These are phyloP conservation scores for Heterobasidion irregulare DNA, from an alignment of 1,284 basidiomycete species.

Conservation along the genomic window DNA sequence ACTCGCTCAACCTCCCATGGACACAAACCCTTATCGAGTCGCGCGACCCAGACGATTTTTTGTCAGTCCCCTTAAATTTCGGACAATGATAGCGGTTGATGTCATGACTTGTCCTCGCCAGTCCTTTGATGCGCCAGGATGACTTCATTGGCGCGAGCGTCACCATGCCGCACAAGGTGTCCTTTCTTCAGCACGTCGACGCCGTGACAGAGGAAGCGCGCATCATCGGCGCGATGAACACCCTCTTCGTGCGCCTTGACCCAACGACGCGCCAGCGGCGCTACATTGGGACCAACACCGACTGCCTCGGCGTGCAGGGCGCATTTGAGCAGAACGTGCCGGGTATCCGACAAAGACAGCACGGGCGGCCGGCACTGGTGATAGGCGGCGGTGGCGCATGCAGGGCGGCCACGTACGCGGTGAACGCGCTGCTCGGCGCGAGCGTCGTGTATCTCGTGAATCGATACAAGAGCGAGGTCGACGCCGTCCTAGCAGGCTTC, in stretches of 20 bases:
- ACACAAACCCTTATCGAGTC: neutral
- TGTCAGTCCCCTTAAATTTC: neutral
- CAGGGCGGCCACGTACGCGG: neutral
- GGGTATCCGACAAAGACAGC: neutral
- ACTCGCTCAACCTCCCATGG: neutral
- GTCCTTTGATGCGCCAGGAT: neutral
- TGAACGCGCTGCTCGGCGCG: neutral
- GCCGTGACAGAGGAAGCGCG: neutral
- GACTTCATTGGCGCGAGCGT: neutral
- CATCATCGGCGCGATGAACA: neutral
- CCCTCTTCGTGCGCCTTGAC: neutral
- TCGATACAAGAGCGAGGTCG: neutral
- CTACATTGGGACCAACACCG: neutral
- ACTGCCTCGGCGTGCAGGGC: neutral
- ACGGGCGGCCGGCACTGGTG: neutral
- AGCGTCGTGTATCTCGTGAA: neutral
- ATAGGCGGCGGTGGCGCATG: neutral
- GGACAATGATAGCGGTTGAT: neutral
- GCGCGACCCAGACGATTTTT: neutral
- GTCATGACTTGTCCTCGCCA: neutral
- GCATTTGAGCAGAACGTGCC: neutral
- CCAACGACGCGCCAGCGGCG: neutral
- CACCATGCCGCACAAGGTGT: constrained; percentile 1
- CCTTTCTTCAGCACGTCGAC: neutral
- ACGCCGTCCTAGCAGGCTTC: neutral